A percentile compares a stretch with the other conserved stretches of the same genome.
Conservation (phyloP, 345 rosid species). For the Syzygium oleosum region DNA sequence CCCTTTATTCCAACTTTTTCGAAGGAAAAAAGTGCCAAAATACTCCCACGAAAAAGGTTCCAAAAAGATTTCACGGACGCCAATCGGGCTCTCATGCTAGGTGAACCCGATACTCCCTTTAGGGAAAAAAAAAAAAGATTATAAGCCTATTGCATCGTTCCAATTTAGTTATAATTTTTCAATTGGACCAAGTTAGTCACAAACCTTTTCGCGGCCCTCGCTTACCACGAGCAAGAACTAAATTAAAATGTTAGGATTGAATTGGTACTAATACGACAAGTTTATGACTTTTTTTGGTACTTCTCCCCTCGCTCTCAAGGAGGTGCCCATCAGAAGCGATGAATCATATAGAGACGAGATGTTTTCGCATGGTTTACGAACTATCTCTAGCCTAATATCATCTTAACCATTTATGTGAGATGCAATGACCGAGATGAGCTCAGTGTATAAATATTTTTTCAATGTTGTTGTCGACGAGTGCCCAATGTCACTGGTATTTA, state of each 20-base stretch:
- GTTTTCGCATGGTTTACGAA: neutral
- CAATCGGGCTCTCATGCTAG: neutral
- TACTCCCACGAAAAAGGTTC: neutral
- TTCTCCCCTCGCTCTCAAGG: neutral
- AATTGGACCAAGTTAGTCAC: too few relatives aligned
- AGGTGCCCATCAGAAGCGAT: neutral
- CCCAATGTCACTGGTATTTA: rapidly evolving
- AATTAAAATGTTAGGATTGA: too few relatives aligned
- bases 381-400: neutral
- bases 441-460: too few relatives aligned
- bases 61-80: neutral
- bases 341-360: neutral
- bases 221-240: too few relatives aligned
- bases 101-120: neutral
- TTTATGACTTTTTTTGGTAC: too few relatives aligned
- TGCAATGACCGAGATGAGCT: neutral
- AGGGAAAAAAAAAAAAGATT: too few relatives aligned
- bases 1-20: neutral
- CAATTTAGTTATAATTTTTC: too few relatives aligned
- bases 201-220: too few relatives aligned
- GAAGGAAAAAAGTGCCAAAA: neutral
- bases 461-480: neutral
- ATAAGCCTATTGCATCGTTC: too few relatives aligned
- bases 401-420: rapidly evolving
- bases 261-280: too few relatives aligned